Base-by-base conservation (phyloP, 2,329 filamentous ascomycete species). In the Penicillium sp. region DNA sequence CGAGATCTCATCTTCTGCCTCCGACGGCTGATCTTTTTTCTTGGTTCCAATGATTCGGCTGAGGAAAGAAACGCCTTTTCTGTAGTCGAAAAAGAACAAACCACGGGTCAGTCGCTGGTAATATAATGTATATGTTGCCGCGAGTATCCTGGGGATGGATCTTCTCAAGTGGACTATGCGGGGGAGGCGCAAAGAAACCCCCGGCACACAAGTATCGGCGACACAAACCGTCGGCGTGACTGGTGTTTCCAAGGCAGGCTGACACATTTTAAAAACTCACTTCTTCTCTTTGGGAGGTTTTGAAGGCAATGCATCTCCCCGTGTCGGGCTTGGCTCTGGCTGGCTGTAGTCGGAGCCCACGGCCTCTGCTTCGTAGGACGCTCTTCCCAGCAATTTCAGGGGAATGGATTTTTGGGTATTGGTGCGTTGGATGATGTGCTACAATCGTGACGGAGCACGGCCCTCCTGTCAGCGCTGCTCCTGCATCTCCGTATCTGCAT, bases 51-150 rank as follows among this genome's bases (percentile, higher is more conserved):
- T 86, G 68, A 97, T 77, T 48, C 89, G 86, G 68, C 88, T 94
- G 26, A 98, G 79, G 65, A 98, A 95, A 13, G 89, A 95, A 17
- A 85, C 81, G 26, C 87, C 85, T 73, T 95, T 96, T 69, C 86
- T 95, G 61, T 62, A 60, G 13, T 31, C 52, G 48, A 31, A 13
- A 13, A 45, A 54, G 40, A 26, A 41, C 49, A 53, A 38, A 33
- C 32, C 15, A n/a, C 31, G 15, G 19, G 51, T 57, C 42, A 57
- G 57, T 48, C 38, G 34, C 35, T 45, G 31, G 28, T 40, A 35
- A 31, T 42, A 37, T 26, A 22, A 22, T 24, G 31, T 22, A 31
- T 42, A 26, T 32, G 29, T 39, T 19, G 26, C n/a, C 10, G 43
- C 10, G 9, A 44, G 35, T 42, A 39, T 26, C 32, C 42, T 31